Conservation (phyloP, 345 rosid genomes). For the Erodium maritimum region DNA sequence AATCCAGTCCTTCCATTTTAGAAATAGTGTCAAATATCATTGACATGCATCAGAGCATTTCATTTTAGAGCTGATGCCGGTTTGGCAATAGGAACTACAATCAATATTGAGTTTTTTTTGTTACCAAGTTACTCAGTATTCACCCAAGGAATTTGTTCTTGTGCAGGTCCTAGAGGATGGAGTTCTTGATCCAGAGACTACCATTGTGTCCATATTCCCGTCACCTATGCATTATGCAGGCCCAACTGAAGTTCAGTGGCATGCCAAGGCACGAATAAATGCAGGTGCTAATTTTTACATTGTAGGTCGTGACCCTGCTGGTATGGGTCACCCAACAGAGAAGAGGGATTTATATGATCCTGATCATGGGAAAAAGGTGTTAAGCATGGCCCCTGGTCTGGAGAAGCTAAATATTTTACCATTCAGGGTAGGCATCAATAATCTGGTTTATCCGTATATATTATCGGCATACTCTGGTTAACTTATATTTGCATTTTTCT, state of each 20-base stretch:
- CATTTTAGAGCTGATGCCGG: too few species aligned
- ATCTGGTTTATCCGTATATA: not conserved
- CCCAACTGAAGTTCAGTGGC: constrained; percentile 99
- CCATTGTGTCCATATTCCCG: constrained; percentile 87
- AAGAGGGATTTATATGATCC: constrained; percentile 94
- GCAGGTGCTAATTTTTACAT: constrained; percentile 97
- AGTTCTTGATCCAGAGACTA: constrained; percentile 79
- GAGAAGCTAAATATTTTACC: constrained; percentile 93
- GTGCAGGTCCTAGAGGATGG: constrained; percentile 83
- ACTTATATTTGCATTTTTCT: not conserved
- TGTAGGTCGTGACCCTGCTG: constrained; percentile 99
- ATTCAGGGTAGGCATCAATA: constrained; percentile 48
- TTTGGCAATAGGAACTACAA: not conserved
- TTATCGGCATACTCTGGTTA: not conserved
- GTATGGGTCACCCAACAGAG: constrained; percentile 92
- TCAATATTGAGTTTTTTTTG: not conserved
- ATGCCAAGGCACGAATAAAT: constrained; percentile 90
- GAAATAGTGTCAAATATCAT: not conserved
- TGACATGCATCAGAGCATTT: not conserved
- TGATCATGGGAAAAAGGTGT: constrained; percentile 89
- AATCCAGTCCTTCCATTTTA: not conserved
- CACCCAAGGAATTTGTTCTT: not conserved
- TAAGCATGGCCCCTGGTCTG: constrained; percentile 97
- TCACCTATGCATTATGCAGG: constrained; percentile 99
- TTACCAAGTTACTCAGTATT: not conserved